A percentile compares a stretch with the other conserved stretches of the same genome.
phyloP scores from a whole-genome alignment of 495 filamentous ascomycete genomes.

The Apodospora peruviana region DNA sequence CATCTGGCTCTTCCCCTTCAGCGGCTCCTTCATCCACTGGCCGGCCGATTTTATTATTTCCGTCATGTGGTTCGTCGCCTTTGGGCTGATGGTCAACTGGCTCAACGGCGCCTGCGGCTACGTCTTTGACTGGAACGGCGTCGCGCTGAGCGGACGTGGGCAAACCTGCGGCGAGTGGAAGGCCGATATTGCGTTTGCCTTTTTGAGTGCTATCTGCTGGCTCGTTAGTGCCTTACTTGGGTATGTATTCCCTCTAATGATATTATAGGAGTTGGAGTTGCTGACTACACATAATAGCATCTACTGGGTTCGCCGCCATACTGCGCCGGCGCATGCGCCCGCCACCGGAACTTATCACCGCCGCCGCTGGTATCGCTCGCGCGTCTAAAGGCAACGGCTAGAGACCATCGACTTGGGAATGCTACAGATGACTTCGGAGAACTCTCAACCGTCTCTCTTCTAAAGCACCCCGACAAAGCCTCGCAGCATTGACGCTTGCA shows the following conservation, averaged over 20 bases:
- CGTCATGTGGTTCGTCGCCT: constrained; percentile 58
- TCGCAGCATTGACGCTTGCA: too few relatives aligned
- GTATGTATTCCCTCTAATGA: constrained; percentile 8
- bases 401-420: too few relatives aligned
- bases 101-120: constrained; percentile 50
- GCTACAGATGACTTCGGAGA: too few relatives aligned
- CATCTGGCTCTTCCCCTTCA: constrained; percentile 45
- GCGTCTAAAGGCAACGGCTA: constrained; percentile 29
- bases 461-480: too few relatives aligned
- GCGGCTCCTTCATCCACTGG: constrained; percentile 39
- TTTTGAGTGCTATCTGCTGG: constrained; percentile 63
- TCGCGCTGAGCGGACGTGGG: constrained; percentile 70
- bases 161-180: constrained; percentile 61
- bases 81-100: constrained; percentile 57
- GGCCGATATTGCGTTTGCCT: constrained; percentile 60
- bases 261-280: background rate
- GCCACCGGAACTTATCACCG: constrained; percentile 18
- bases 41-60: constrained; percentile 54
- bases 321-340: constrained; percentile 3
- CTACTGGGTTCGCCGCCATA: constrained; percentile 38
- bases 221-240: constrained; percentile 53
- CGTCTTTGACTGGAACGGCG: constrained; percentile 88
- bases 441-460: too few relatives aligned
- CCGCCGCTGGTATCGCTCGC: constrained; percentile 38
- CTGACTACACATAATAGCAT: constrained; percentile 19